Conservation (phyloP, 805 yeast genomes). For the Nakazawaea molendinolei region DNA sequence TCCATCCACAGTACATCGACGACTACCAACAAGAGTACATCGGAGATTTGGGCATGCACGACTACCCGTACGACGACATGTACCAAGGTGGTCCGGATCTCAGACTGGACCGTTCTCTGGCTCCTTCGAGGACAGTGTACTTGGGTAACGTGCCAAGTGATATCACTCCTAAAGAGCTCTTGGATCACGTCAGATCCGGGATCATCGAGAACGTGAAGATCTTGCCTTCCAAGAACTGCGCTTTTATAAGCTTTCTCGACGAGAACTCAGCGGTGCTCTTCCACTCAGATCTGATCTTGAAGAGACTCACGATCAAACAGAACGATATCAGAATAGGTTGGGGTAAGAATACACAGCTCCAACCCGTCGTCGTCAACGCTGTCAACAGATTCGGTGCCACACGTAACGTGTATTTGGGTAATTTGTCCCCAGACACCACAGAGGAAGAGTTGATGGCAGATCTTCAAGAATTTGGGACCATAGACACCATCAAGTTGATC, state of each 20-base stretch:
- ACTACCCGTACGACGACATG: conserved; percentile 5
- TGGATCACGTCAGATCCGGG: conserved; percentile 90
- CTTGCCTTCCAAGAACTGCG: conserved; percentile 82
- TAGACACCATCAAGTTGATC: conserved; percentile 78
- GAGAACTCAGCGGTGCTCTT: conserved; percentile 84
- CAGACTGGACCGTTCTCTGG: conserved; percentile 21
- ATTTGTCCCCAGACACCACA: conserved; percentile 51
- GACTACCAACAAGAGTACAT: not conserved
- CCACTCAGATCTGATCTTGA: conserved; percentile 88
- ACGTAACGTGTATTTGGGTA: conserved; percentile 87
- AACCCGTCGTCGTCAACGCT: conserved; percentile 66
- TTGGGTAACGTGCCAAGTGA: conserved; percentile 84
- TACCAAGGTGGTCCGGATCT: conserved; percentile 1
- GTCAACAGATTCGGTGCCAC: conserved; percentile 87
- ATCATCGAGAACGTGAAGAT: conserved; percentile 74
- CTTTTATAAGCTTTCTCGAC: conserved; percentile 84
- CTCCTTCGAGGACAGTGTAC: conserved; percentile 82
- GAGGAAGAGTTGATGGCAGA: conserved; percentile 63
- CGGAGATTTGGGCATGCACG: conserved; percentile 1
- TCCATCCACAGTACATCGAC: conserved; percentile 3
- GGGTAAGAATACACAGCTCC: conserved; percentile 78
- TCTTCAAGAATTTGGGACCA: conserved; percentile 67
- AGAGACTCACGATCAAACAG: conserved; percentile 72
- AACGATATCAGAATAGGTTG: conserved; percentile 86
- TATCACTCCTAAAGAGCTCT: conserved; percentile 69